Percentiles rank a stretch among this genome's conserved stretches.
Evolutionary conservation across 257 asterid species (phyloP).

Genomic region (Handroanthus guayacan): DNA sequence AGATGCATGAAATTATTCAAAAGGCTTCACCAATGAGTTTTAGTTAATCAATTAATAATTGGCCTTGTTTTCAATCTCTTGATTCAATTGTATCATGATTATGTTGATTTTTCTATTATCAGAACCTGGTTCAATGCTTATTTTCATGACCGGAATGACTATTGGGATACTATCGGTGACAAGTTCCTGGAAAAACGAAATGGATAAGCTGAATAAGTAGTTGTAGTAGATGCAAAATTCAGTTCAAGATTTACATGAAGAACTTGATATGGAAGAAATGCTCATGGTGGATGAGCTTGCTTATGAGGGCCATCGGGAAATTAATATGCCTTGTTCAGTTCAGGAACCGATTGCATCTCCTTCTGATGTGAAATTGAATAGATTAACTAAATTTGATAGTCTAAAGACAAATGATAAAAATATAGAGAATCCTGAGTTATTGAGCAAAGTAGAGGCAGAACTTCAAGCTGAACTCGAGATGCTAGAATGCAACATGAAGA

Average conservation of each 20-base stretch:
- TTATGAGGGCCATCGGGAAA: slow-evolving; percentile 38
- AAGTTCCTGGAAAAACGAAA: slow-evolving; percentile 48
- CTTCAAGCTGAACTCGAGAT: slow-evolving; percentile 84
- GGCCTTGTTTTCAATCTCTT: slow-evolving; percentile 6
- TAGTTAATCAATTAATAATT: background rate
- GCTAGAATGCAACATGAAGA: slow-evolving; percentile 60
- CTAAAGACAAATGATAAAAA: slow-evolving; percentile 26
- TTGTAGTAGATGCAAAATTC: slow-evolving; percentile 54
- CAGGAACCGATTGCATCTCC: slow-evolving; percentile 49
- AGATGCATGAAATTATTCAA: no score
- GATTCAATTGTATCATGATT: background rate
- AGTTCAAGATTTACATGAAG: slow-evolving; percentile 73
- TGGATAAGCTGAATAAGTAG: slow-evolving; percentile 55
- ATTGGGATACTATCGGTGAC: slow-evolving; percentile 59
- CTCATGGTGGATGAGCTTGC: slow-evolving; percentile 59
- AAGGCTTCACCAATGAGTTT: no score
- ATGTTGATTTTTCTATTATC: slow-evolving; percentile 24
- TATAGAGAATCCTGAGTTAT: slow-evolving; percentile 44
- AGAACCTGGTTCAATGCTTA: slow-evolving; percentile 52
- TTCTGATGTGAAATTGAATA: slow-evolving; percentile 27
- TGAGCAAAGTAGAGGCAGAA: slow-evolving; percentile 77
- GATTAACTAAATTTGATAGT: slow-evolving; percentile 15
- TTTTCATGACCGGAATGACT: slow-evolving; percentile 63
- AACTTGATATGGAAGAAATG: slow-evolving; percentile 68
- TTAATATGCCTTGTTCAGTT: slow-evolving; percentile 30